These are phyloP conservation scores for Pinus albicaulis DNA, from an alignment of 75 land plant genomes.

Conservation along the genomic window DNA sequence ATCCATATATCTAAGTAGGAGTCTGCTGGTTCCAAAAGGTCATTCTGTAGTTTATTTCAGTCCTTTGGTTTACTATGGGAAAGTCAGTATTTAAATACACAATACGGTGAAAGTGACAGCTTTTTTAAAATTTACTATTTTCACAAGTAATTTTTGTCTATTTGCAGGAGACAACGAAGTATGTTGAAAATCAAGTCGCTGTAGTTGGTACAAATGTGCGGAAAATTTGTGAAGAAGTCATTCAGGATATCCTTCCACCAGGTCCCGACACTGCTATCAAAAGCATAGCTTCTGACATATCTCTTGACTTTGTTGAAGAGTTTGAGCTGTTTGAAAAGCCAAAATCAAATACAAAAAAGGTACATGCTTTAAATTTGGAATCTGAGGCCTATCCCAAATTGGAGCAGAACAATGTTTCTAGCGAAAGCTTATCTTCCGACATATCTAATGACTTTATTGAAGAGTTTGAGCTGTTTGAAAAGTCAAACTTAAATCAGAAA, in stretches of 20 bases:
- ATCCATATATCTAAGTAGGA: too few species aligned
- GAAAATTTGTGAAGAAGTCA: conserved; percentile 9
- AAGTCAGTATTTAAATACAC: too few species aligned
- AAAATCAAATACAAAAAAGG: background rate
- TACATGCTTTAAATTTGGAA: background rate
- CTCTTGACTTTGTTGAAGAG: conserved; percentile 8
- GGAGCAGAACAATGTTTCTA: background rate
- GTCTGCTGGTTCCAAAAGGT: too few species aligned
- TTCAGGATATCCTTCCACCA: conserved; percentile 9
- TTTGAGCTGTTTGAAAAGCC: conserved; percentile 4
- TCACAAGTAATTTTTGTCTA: background rate
- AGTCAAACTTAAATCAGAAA: background rate
- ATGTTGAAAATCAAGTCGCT: conserved; percentile 10
- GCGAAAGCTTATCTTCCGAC: background rate
- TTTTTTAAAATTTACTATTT: too few species aligned
- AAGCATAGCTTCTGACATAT: conserved; percentile 2
- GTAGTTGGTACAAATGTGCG: conserved; percentile 13
- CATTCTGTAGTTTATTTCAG: too few species aligned
- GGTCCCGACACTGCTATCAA: conserved; percentile 8
- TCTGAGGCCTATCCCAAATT: background rate
- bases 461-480: conserved; percentile 1
- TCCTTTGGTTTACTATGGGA: too few species aligned
- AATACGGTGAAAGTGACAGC: too few species aligned
- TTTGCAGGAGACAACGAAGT: conserved; percentile 13
- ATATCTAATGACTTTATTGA: conserved; percentile 1